A percentile compares a stretch with the other conserved stretches of the same genome.
These are phyloP conservation scores for Parathielavia hyrcaniae DNA, from an alignment of 495 filamentous ascomycete species.

Conservation along the genomic window DNA sequence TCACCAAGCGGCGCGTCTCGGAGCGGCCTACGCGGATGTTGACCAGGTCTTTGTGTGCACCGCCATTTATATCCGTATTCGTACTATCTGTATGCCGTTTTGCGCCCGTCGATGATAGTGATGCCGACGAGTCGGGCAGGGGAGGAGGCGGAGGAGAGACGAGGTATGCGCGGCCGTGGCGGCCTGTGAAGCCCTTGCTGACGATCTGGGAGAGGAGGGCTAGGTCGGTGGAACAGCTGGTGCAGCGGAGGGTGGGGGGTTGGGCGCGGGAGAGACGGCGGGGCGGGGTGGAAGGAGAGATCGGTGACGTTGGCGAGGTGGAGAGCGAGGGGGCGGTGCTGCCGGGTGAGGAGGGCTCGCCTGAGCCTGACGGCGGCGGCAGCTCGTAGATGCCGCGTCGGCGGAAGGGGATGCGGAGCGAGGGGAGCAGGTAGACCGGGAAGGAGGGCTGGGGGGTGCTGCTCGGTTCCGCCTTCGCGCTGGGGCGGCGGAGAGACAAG, in stretches of 20 bases:
- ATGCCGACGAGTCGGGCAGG: constrained; percentile 26
- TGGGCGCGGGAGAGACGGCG: constrained; percentile 31
- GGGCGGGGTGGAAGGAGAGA: constrained; percentile 13
- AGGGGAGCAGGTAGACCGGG: constrained; percentile 47
- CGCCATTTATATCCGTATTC: too few species aligned
- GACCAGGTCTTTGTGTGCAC: constrained; percentile 26
- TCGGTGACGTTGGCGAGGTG: constrained; percentile 34
- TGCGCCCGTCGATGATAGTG: constrained; percentile 14
- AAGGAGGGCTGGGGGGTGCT: constrained; percentile 35
- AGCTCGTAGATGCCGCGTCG: constrained; percentile 26
- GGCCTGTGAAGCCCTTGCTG: constrained; percentile 86
- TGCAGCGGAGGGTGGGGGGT: constrained; percentile 59
- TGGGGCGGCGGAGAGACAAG: constrained; percentile 11
- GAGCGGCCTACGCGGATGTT: constrained; percentile 46
- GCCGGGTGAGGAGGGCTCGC: neutral
- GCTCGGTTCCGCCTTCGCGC: constrained; percentile 6
- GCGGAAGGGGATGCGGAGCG: constrained; percentile 41
- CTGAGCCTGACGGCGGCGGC: neutral
- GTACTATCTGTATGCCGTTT: neutral
- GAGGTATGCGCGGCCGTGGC: constrained; percentile 89
- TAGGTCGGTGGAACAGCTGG: constrained; percentile 65
- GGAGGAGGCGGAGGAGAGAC: constrained; percentile 53
- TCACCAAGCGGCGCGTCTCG: constrained; percentile 69
- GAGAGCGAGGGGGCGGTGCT: constrained; percentile 20
- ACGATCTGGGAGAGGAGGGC: constrained; percentile 74